phyloP scores from a whole-genome alignment of 2,329 filamentous ascomycete genomes.

The Clathrospora elynae region DNA sequence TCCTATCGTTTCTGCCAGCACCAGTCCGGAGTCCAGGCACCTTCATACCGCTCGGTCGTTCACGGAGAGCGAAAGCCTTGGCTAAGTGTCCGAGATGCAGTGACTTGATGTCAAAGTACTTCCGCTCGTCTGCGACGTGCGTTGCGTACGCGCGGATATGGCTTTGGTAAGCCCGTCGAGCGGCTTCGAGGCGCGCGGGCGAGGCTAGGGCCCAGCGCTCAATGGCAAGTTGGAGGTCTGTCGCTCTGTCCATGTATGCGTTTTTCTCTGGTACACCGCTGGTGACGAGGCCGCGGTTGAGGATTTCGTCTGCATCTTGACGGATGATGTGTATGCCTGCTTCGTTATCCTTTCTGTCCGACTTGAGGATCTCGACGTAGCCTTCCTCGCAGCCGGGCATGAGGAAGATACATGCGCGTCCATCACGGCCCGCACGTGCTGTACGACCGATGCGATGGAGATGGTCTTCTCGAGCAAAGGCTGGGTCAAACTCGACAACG shows the following conservation, averaged over 20 bases:
- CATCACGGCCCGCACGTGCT: slow-evolving; percentile 86
- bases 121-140: slow-evolving; percentile 81
- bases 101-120: slow-evolving; percentile 88
- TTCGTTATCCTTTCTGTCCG: slow-evolving; percentile 68
- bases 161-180: slow-evolving; percentile 83
- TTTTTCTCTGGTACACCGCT: slow-evolving; percentile 48
- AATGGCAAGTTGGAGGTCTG: slow-evolving; percentile 68
- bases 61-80: slow-evolving; percentile 89
- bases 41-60: slow-evolving; percentile 81
- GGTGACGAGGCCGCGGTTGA: slow-evolving; percentile 66
- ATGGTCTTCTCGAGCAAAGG: slow-evolving; percentile 91
- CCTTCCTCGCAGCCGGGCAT: slow-evolving; percentile 90
- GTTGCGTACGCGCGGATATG: slow-evolving; percentile 95
- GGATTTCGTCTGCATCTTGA: slow-evolving; percentile 67
- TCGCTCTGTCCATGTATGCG: slow-evolving; percentile 69
- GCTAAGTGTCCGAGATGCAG: slow-evolving; percentile 91
- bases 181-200: slow-evolving; percentile 75
- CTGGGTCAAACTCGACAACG: slow-evolving; percentile 94
- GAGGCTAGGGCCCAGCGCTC: slow-evolving; percentile 70
- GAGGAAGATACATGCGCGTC: slow-evolving; percentile 86
- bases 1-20: slow-evolving; percentile 38
- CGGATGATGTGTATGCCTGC: slow-evolving; percentile 63
- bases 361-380: slow-evolving; percentile 79
- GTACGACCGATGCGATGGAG: slow-evolving; percentile 94
- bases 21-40: slow-evolving; percentile 58